Percentiles rank a stretch among this genome's conserved stretches.
Evolutionary conservation across 768 basidiomycete species (phyloP).

Genomic region (Termitomyces sp.): DNA sequence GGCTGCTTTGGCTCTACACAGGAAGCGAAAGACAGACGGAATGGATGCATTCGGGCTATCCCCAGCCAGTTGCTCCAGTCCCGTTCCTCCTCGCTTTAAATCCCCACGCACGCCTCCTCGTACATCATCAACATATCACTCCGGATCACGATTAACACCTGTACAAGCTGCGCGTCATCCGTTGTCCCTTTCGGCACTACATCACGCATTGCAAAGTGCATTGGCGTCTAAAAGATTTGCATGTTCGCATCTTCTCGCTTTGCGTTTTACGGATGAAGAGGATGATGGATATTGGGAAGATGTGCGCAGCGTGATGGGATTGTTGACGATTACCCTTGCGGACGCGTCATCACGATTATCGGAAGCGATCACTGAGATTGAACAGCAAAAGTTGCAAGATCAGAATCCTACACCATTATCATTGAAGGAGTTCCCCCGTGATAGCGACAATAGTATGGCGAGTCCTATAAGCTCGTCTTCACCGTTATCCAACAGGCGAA

Average conservation of each 20-base stretch:
- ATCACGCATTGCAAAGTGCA: slow-evolving; percentile 57
- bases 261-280: slow-evolving; percentile 67
- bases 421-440: slow-evolving; percentile 4
- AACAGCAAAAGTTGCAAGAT: slow-evolving; percentile 46
- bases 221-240: slow-evolving; percentile 71
- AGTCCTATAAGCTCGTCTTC: neutral
- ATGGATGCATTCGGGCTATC: slow-evolving; percentile 42
- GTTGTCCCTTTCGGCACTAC: slow-evolving; percentile 58
- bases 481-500: slow-evolving; percentile 1
- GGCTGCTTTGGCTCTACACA: slow-evolving; percentile 56
- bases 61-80: slow-evolving; percentile 25
- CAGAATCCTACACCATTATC: slow-evolving; percentile 36
- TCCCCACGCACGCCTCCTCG: slow-evolving; percentile 23
- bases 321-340: slow-evolving; percentile 61
- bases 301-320: slow-evolving; percentile 65
- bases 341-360: slow-evolving; percentile 59
- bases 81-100: slow-evolving; percentile 18
- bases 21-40: slow-evolving; percentile 44
- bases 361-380: slow-evolving; percentile 57
- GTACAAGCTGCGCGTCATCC: slow-evolving; percentile 60
- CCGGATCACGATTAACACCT: slow-evolving; percentile 58
- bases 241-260: slow-evolving; percentile 72
- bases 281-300: slow-evolving; percentile 84
- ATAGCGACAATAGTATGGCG: slow-evolving; percentile 7
- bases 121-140: slow-evolving; percentile 25